phyloP scores from a whole-genome alignment of 768 basidiomycete genomes.

The Leccinum disarticulatum region DNA sequence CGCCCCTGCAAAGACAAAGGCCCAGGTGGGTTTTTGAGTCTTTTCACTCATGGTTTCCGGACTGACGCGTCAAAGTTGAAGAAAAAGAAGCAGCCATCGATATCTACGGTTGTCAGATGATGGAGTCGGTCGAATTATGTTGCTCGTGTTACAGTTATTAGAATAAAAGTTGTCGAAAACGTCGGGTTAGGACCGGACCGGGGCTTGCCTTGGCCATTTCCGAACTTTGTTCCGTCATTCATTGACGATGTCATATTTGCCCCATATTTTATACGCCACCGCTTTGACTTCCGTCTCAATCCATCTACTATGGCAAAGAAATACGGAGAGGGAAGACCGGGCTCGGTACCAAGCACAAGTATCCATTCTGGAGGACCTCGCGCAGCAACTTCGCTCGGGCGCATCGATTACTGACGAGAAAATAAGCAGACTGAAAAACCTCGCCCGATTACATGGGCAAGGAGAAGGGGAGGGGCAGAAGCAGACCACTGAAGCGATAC shows the following conservation, averaged over 20 bases:
- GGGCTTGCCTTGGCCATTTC: not conserved
- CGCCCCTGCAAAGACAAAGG: slow-evolving; percentile 13
- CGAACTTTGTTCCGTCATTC: not conserved
- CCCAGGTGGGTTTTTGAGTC: slow-evolving; percentile 14
- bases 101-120: slow-evolving; percentile 7
- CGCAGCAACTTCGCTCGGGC: slow-evolving; percentile 49
- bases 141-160: not conserved
- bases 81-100: slow-evolving; percentile 15
- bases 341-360: slow-evolving; percentile 55
- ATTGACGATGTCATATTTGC: slow-evolving; percentile 46
- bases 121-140: not conserved
- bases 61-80: slow-evolving; percentile 18
- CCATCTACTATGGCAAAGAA: slow-evolving; percentile 59
- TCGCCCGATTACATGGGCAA: slow-evolving; percentile 43
- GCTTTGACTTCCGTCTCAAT: slow-evolving; percentile 68
- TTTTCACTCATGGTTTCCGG: not conserved
- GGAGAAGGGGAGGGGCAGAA: slow-evolving; percentile 10
- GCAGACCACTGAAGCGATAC: slow-evolving; percentile 25
- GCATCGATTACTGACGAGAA: slow-evolving; percentile 48
- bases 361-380: slow-evolving; percentile 62
- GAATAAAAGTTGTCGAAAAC: not conserved
- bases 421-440: slow-evolving; percentile 50
- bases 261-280: slow-evolving; percentile 63
- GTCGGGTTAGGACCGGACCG: not conserved
- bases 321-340: slow-evolving; percentile 50